phyloP scores from a whole-genome alignment of 2,329 filamentous ascomycete genomes.

The Colletotrichum sp. region DNA sequence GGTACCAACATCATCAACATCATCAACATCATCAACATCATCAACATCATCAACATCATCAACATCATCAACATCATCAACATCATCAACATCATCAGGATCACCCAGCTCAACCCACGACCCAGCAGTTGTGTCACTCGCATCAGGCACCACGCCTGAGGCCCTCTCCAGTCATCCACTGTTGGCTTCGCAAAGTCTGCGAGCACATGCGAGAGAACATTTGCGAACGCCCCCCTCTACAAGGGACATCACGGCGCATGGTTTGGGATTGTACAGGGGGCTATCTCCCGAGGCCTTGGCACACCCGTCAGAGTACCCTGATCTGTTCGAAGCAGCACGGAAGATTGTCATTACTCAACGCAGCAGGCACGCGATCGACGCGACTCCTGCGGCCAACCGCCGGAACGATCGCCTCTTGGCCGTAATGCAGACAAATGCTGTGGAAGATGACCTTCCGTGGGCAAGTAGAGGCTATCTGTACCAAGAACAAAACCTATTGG shows the following conservation, averaged over 20 bases:
- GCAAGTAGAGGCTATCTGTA: not conserved
- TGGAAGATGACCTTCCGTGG: not conserved
- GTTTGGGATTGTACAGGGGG: not conserved
- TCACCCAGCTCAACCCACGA: not conserved
- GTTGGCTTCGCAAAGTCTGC: not conserved
- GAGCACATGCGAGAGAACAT: not conserved
- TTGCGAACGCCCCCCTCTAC: not conserved
- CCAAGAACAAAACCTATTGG: not conserved
- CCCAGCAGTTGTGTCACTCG: not conserved
- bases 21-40: not conserved
- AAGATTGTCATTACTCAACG: constrained; percentile 1
- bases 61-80: not conserved
- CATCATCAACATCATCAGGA: not conserved
- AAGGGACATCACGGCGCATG: too few species aligned
- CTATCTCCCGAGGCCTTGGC: not conserved
- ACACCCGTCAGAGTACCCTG: not conserved
- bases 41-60: not conserved
- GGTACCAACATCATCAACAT: not conserved
- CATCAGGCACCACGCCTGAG: not conserved
- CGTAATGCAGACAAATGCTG: not conserved
- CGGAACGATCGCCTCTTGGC: not conserved
- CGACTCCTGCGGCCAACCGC: not conserved
- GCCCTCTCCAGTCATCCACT: not conserved
- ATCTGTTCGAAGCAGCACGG: not conserved
- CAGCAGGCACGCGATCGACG: not conserved